A percentile compares a stretch with the other conserved stretches of the same genome.
These are phyloP conservation scores for Ogataea hybrid DNA, from an alignment of 1,139 yeast genomes.

Conservation along the genomic window DNA sequence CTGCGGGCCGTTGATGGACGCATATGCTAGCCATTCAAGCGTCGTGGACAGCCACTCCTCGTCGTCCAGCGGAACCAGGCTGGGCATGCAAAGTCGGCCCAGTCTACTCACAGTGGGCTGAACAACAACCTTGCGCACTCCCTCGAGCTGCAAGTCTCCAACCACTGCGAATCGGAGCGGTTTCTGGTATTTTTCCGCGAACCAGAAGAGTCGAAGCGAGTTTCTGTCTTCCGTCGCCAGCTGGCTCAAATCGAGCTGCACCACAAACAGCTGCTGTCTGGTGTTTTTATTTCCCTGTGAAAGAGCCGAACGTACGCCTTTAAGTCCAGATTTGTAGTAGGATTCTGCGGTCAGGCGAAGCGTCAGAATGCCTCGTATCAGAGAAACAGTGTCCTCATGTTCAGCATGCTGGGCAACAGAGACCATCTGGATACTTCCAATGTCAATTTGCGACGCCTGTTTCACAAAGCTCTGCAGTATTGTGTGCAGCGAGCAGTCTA, in stretches of 20 bases:
- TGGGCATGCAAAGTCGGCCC: constrained; percentile 20
- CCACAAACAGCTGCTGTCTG: constrained; percentile 22
- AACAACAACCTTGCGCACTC: neutral
- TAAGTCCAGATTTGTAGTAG: constrained; percentile 35
- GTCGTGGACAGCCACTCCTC: constrained; percentile 22
- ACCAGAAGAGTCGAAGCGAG: constrained; percentile 39
- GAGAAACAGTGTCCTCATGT: constrained; percentile 34
- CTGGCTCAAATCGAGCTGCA: constrained; percentile 20
- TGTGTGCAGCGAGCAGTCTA: constrained; percentile 8
- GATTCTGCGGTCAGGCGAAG: constrained; percentile 33
- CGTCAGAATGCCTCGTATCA: constrained; percentile 30
- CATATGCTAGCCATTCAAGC: constrained; percentile 32
- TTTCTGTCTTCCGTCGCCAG: constrained; percentile 23
- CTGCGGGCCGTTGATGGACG: constrained; percentile 25
- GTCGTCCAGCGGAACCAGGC: constrained; percentile 17
- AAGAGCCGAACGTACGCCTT: constrained; percentile 25
- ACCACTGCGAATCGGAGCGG: constrained; percentile 2
- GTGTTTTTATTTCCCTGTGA: constrained; percentile 26
- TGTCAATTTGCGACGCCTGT: neutral
- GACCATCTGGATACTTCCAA: constrained; percentile 5
- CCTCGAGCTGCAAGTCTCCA: constrained; percentile 1
- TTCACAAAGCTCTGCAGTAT: constrained; percentile 7
- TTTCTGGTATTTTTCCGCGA: constrained; percentile 28
- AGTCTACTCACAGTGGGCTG: constrained; percentile 2
- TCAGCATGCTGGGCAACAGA: constrained; percentile 26